These are phyloP conservation scores for Solanum chiquidenum DNA, from an alignment of 257 asterid species.

Conservation along the genomic window DNA sequence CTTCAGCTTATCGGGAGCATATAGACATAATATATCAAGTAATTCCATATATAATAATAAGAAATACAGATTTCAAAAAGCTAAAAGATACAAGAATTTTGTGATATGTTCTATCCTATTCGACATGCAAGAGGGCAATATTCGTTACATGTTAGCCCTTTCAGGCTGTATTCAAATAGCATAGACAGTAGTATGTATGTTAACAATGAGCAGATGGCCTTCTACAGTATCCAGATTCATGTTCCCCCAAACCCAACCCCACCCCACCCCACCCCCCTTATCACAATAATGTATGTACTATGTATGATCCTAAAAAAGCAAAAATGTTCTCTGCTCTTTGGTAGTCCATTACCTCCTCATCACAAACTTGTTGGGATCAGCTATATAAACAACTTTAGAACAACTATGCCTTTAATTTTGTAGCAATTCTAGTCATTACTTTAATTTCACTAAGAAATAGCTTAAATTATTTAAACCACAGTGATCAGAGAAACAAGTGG, in stretches of 20 bases:
- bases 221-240: background rate
- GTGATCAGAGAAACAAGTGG: background rate
- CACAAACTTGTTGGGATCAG: background rate
- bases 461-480: background rate
- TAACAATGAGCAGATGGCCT: background rate
- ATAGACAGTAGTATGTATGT: background rate
- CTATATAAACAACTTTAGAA: background rate
- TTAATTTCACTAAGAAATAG: background rate
- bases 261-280: background rate
- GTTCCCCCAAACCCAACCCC: background rate
- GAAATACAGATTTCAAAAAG: background rate
- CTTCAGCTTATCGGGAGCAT: background rate
- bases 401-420: background rate
- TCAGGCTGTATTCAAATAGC: background rate
- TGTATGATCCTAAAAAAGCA: background rate
- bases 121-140: background rate
- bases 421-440: background rate
- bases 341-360: background rate
- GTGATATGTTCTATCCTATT: background rate
- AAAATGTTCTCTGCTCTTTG: background rate
- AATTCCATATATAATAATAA: background rate
- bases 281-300: background rate
- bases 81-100: background rate
- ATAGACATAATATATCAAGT: background rate
- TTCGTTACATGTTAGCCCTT: background rate